Base-by-base conservation (phyloP, 2,329 filamentous ascomycete genomes). In the Pestalotiopsis sp. region DNA sequence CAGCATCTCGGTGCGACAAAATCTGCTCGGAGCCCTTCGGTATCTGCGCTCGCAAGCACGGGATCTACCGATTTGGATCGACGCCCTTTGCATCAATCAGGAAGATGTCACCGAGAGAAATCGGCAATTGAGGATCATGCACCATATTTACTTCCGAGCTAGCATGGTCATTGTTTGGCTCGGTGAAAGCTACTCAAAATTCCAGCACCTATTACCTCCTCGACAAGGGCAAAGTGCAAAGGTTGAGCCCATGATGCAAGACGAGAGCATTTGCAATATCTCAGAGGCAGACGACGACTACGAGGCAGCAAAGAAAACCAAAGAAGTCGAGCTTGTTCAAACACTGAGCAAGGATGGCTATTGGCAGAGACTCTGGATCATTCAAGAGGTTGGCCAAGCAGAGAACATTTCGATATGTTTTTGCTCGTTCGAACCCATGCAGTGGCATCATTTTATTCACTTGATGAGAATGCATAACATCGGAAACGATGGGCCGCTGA, bases 351-450 rank as follows among this genome's bases (percentile, higher is more conserved):
- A 14, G 12, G 66, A 73, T 57, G 39, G 55, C 9, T 75, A 74
- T 38, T 74, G 73, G 73, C 52, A 65, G 2, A 63, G 73, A 25
- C 45, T 74, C 9, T 74, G 74, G 75, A 75, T 77, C 17, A 69
- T 78, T 17, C 76, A 78, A 55, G 77, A 79, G 55, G 72, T 78
- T 41, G 70, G 71, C 0, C 69, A 69, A 20, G 77, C 77, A 4
- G 60, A 68, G 9, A 64, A 69, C 7, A 65, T 76, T 3, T 67
- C 69, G 41, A 72, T 79, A 3, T 74, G 72, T 25, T 76, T 75
- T 60, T 73, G 72, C 9, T 64, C 64, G 1, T 66, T 66, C 9
- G 49, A 27, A 1, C 49, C 55, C 1, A 58, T 73, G 31, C 12
- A 41, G 14, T 76, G 74, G 74, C 67, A 66, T 1, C 25, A 45